Evolutionary conservation across 805 yeast species (phyloP), one percentile per base, ranked within the genome.

Genomic region (Yarrowia sp.): DNA sequence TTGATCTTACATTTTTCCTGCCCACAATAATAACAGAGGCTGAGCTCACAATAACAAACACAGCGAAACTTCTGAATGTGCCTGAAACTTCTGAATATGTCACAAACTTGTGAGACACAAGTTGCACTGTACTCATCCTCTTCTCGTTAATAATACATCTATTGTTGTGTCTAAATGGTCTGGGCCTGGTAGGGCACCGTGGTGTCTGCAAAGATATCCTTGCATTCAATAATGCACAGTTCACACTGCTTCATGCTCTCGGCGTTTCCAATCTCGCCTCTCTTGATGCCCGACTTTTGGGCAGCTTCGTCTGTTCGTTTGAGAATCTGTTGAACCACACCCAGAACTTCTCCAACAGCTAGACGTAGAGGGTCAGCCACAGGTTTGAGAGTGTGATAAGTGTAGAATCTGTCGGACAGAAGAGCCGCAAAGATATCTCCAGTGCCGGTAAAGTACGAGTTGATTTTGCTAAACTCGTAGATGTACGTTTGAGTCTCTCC

Each of bases 401-500:
- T 35, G 51, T 67, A 66, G 66, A 66, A 77, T 68, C 89, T 82
- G 73, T 88, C 96, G 6, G 90, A 70, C 33, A 92, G 74, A 41
- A 92, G 74, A 0, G 96, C 93, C 0, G 96, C 87, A 70, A 93
- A 92, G 44, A 92, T 75, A 71, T 92, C 98, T 7, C 98, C 98
- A 0, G 95, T 96, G 1, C 98, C 98, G 0, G 97, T 90, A 76
- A 92, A 93, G 73, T 93, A 91, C 5, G 93, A 86, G 64, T 87
- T 84, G 44, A 90, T 82, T 36, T 80, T 78, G 1, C 89, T 88
- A 14, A 88, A 80, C 68, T 80, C 80, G 70, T 83, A 85, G 54
- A 73, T 77, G 62, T 76, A 67, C 0, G 77, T 71, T 19, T 54
- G 61, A 3, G 64, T 41, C 10, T 21, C 26, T 38, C 68, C 40